These are phyloP conservation scores for Acacia pycnantha DNA, from an alignment of 331 rosid genomes.

Conservation along the genomic window DNA sequence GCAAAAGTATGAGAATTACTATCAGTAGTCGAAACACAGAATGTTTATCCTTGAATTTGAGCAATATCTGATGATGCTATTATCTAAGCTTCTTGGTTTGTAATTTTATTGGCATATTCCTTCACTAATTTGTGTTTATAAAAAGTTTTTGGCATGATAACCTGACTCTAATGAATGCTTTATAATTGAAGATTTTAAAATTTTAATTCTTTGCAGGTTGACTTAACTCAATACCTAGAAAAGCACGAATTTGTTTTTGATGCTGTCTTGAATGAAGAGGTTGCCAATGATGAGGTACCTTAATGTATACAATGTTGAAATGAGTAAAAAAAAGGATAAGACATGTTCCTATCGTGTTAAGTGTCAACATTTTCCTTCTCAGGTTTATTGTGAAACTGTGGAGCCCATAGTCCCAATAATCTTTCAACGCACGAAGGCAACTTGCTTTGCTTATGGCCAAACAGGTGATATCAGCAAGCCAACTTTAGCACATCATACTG, in stretches of 20 bases:
- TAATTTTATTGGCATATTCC: conserved; percentile 10
- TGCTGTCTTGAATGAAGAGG: conserved; percentile 93
- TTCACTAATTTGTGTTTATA: neutral
- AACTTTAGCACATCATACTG: neutral
- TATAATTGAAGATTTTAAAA: conserved; percentile 23
- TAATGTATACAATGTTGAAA: conserved; percentile 15
- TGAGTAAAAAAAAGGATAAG: conserved; percentile 9
- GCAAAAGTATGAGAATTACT: neutral
- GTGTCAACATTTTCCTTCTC: neutral
- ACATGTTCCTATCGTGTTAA: conserved; percentile 8
- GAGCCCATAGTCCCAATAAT: conserved; percentile 95
- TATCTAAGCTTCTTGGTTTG: neutral
- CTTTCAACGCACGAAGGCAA: conserved; percentile 90
- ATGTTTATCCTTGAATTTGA: neutral
- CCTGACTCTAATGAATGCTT: conserved; percentile 9
- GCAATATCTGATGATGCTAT: neutral
- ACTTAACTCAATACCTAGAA: conserved; percentile 87
- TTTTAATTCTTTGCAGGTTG: conserved; percentile 62
- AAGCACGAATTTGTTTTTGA: conserved; percentile 90
- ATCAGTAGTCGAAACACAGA: neutral
- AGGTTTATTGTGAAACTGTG: conserved; percentile 92
- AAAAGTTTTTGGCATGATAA: conserved; percentile 8
- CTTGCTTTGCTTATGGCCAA: conserved; percentile 97
- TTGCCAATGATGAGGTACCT: conserved; percentile 83
- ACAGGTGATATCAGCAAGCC: conserved; percentile 57